Evolutionary conservation across 2,329 filamentous ascomycete species (phyloP).

Genomic region (Didymella sp.): DNA sequence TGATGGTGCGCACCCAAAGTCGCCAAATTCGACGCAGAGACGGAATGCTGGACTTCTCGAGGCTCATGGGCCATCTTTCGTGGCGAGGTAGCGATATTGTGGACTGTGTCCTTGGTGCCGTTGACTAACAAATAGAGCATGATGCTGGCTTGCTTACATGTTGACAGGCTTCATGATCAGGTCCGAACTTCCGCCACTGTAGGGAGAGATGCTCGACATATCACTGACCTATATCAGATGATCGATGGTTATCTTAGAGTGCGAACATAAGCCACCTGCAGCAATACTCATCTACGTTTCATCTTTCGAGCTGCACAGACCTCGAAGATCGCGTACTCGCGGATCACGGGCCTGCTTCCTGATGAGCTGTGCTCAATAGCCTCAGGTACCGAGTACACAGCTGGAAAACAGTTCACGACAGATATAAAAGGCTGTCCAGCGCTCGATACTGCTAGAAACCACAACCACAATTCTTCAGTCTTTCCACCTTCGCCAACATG

Average conservation of each 20-base stretch:
- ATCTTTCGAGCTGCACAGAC: slow-evolving; percentile 41
- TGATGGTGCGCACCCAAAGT: not conserved
- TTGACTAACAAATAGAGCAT: not conserved
- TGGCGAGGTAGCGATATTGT: not conserved
- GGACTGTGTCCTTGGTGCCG: not conserved
- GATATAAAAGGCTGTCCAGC: slow-evolving; percentile 42
- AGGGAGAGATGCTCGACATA: slow-evolving; percentile 25
- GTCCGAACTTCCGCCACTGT: slow-evolving; percentile 27
- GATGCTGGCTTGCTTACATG: too few species aligned
- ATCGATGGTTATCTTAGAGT: slow-evolving; percentile 35
- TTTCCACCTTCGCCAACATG: slow-evolving; percentile 39
- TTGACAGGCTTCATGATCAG: slow-evolving; percentile 1
- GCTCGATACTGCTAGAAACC: slow-evolving; percentile 27
- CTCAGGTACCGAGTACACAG: slow-evolving; percentile 3
- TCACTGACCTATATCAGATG: slow-evolving; percentile 30
- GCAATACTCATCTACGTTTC: slow-evolving; percentile 43
- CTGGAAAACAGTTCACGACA: slow-evolving; percentile 6
- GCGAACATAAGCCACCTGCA: slow-evolving; percentile 28
- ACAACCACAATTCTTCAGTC: slow-evolving; percentile 29
- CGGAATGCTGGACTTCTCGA: not conserved
- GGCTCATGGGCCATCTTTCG: not conserved
- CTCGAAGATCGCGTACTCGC: slow-evolving; percentile 36
- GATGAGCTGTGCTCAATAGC: slow-evolving; percentile 26
- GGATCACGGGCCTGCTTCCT: slow-evolving; percentile 49
- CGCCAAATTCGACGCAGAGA: not conserved